Base-by-base conservation (phyloP, 1,284 basidiomycete genomes). In the Cerrena zonata region DNA sequence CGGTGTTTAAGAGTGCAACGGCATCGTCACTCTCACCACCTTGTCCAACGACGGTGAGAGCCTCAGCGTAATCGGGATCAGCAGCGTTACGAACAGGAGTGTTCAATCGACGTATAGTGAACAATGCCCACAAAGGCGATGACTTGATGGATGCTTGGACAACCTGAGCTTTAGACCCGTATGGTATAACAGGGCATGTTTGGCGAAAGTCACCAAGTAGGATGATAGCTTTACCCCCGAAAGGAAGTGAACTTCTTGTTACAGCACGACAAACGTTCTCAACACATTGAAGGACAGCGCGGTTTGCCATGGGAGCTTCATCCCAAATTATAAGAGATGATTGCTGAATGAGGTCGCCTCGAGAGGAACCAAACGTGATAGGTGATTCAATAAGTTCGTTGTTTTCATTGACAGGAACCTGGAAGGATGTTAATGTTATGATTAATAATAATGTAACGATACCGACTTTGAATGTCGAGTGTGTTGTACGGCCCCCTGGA, bases 231-330 rank as follows among this genome's bases (percentile, higher is more conserved):
- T 70, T 73, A 0, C 68, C 69, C 4, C 71, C 69, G 54, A 73
- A 73, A 0, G 67, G 67, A 36, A 36, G 34, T 36, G 11, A 36
- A n/a, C 34, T 36, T 36, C 34, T 11, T 36, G 10, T n/a, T 11
- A 11, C 34, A 36, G n/a, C n/a, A n/a, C n/a, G n/a, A n/a, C n/a
- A n/a, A n/a, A n/a, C n/a, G n/a, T n/a, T n/a, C 11, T 74, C 68
- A n/a, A 73, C 65, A 49, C 70, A 71, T 2, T 54, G 43, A 1
- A 70, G 44, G 1, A 69, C 69, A 0, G 66, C 63, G 11, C 56
- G 56, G 45, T 72, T 71, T 5, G 66, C 65, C 69, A 71, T 72
- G 0, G 71, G 70, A 4, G 67, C 66, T 52, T 73, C 68, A 49
- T 74, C 72, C 66, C 67, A 70, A 1, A 69, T 62, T 34, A 71